Evolutionary conservation across 805 yeast genomes (phyloP), one percentile per base, ranked within the genome.

Genomic region (Nakazawaea wyomingensis): DNA sequence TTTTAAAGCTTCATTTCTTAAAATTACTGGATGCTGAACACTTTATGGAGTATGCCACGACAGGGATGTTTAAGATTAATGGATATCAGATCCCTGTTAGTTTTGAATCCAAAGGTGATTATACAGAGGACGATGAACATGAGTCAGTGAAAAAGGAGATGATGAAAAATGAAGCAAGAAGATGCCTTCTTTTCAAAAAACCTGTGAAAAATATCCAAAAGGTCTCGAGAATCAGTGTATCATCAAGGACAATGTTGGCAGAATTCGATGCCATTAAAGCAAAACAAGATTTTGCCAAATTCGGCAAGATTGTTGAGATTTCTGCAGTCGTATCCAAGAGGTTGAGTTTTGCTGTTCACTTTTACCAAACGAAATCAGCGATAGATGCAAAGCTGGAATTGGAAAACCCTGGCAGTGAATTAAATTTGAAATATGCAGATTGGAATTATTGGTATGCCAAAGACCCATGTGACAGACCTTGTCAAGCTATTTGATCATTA

Each of bases 361-460:
- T 69, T 56, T 69, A 68, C 38, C 81, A 81, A 50, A 71, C 82
- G 4, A 57, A 71, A 28, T 65, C 79, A 13, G 85, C 93, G 0
- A 72, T 85, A 19, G 54, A 57, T 5, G 87, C 83, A 3, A 81
- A 79, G 57, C 60, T 8, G 10, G 37, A 29, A 16, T 14, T 26
- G 13, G 62, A 56, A 34, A 45, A 52, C 3, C 45, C 37, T 13
- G 64, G 60, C 2, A 59, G 74, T 1, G 43, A 32, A 2, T 51
- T 81, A 50, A 54, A 64, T 41, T 50, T 50, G 4, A 77, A 71
- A 50, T 85, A 80, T 52, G 57, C 56, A 9, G 74, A 66, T 4
- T 85, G 93, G 93, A 60, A 68, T 6, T 60, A 81, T 1, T 73
- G 80, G 78, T 85, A 76, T 50, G 85, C 83, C 0, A 72, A 70